A percentile compares a stretch with the other conserved stretches of the same genome.
phyloP scores from a whole-genome alignment of 345 rosid species.

The Moringa oleifera region DNA sequence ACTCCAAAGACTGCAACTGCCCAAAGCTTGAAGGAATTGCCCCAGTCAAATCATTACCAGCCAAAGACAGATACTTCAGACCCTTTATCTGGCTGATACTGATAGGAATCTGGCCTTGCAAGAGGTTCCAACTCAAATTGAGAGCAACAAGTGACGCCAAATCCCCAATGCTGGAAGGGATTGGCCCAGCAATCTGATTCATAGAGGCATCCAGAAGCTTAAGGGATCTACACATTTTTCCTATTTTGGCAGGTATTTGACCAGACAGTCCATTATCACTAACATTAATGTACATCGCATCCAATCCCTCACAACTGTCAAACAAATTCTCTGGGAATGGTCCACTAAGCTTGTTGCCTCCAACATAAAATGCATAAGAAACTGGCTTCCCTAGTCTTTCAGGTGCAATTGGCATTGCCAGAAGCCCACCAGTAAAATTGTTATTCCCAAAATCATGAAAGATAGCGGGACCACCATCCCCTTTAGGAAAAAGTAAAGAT shows the following conservation, averaged over 20 bases:
- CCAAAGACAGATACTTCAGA: constrained; percentile 39
- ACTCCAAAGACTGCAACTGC: constrained; percentile 24
- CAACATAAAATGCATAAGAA: constrained; percentile 49
- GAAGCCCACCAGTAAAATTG: constrained; percentile 61
- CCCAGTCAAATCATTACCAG: constrained; percentile 42
- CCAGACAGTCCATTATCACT: constrained; percentile 50
- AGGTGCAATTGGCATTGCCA: constrained; percentile 46
- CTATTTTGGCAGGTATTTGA: constrained; percentile 42
- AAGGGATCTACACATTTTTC: constrained; percentile 41
- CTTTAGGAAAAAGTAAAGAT: constrained; percentile 20
- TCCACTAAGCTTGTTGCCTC: constrained; percentile 43
- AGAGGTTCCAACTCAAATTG: constrained; percentile 46
- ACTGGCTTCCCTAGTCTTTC: constrained; percentile 47
- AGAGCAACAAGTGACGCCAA: constrained; percentile 42
- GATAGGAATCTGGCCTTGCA: constrained; percentile 43
- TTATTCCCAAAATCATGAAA: constrained; percentile 72
- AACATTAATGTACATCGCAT: constrained; percentile 35
- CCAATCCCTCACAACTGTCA: constrained; percentile 37
- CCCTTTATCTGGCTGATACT: constrained; percentile 34
- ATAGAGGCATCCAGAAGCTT: constrained; percentile 45
- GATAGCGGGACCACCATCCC: constrained; percentile 37
- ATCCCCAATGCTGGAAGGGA: constrained; percentile 37
- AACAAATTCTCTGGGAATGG: constrained; percentile 38
- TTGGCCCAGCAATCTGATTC: constrained; percentile 42
- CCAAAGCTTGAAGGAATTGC: constrained; percentile 39